Evolutionary conservation across 2,329 filamentous ascomycete species (phyloP).

Genomic region (Claviceps sp.): DNA sequence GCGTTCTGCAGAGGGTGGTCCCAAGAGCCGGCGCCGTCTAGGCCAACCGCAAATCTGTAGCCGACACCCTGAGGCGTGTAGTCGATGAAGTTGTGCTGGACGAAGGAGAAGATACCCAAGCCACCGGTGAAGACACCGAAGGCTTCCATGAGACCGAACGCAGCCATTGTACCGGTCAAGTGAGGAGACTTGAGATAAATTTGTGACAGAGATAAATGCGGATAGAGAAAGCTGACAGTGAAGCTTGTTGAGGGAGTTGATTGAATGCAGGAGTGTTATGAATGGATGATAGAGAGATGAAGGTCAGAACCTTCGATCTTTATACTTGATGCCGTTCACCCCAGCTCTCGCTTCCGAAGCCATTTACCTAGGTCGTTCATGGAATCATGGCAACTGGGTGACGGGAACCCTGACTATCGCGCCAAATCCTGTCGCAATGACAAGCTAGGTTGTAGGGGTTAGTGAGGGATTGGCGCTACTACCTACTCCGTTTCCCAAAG

Average conservation of each 20-base stretch:
- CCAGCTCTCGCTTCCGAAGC: no score
- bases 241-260: not conserved
- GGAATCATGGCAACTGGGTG: no score
- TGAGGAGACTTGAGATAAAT: no score
- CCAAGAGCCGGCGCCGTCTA: not conserved
- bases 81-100: not conserved
- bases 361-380: no score
- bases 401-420: no score
- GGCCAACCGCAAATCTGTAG: not conserved
- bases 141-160: not conserved
- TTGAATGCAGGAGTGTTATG: not conserved
- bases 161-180: not conserved
- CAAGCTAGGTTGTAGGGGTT: no score
- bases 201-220: not conserved
- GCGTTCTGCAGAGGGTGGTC: not conserved
- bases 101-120: not conserved
- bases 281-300: accelerated
- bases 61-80: not conserved
- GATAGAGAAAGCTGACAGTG: no score
- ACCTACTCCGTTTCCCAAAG: not conserved
- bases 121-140: not conserved
- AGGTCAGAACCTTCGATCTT: not conserved
- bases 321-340: not conserved
- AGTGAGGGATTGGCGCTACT: no score
- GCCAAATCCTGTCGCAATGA: no score